Conservation (phyloP, 2,329 filamentous ascomycete species). For the Pyrenochaeta sp. region DNA sequence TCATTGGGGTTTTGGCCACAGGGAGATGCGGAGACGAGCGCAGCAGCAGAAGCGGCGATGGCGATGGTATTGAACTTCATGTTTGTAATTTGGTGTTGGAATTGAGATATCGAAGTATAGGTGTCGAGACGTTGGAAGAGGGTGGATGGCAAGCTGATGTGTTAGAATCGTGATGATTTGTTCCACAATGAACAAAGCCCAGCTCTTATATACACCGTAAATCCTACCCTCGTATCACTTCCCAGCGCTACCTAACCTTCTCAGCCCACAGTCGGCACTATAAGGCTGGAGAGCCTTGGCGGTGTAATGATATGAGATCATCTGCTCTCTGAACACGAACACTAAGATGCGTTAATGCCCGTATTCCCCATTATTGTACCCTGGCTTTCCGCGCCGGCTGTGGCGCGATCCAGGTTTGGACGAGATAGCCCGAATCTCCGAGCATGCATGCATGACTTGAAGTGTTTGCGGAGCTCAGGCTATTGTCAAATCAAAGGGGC, state of each 20-base stretch:
- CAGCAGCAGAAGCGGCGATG: conserved; percentile 29
- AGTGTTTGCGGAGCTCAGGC: background rate
- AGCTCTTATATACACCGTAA: conserved; percentile 21
- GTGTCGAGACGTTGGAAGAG: conserved; percentile 6
- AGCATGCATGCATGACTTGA: background rate
- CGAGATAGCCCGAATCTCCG: conserved; percentile 2
- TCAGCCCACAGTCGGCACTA: conserved; percentile 6
- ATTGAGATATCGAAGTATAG: conserved; percentile 6
- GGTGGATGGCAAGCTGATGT: conserved; percentile 11
- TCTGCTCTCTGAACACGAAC: conserved; percentile 20
- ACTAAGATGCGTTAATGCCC: conserved; percentile 6
- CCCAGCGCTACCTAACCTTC: background rate
- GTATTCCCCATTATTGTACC: conserved; percentile 18
- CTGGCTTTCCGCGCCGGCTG: background rate
- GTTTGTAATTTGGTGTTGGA: conserved; percentile 25
- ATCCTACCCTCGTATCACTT: conserved; percentile 5
- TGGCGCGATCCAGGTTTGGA: background rate
- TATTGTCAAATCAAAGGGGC: conserved; percentile 7
- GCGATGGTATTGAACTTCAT: conserved; percentile 43
- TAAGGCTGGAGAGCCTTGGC: conserved; percentile 22
- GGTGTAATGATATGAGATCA: conserved; percentile 32
- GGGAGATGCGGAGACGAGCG: conserved; percentile 39
- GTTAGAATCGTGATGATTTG: conserved; percentile 7
- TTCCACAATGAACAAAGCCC: background rate
- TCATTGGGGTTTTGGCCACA: conserved; percentile 22